phyloP scores from a whole-genome alignment of 2,329 filamentous ascomycete genomes.

The Arthrobotrys iridis region DNA sequence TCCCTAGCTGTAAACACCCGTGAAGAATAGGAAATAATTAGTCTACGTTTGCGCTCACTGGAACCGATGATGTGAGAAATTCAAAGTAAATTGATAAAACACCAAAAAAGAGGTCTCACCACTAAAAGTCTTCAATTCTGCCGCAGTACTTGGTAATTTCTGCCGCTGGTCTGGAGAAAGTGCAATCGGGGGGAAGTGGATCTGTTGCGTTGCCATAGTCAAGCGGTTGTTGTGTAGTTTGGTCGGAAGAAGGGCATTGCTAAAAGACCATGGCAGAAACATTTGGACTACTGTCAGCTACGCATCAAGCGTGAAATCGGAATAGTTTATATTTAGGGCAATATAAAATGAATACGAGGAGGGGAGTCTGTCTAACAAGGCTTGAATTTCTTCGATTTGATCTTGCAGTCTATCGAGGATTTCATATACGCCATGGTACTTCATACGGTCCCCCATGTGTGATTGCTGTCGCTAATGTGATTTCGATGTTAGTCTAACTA shows the following conservation, averaged over 20 bases:
- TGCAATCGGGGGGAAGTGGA: neutral
- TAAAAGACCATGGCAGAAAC: neutral
- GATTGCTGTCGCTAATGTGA: too few relatives aligned
- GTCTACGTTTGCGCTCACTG: too few relatives aligned
- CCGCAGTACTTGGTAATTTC: neutral
- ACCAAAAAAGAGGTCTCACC: neutral
- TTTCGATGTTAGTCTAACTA: too few relatives aligned
- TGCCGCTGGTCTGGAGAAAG: constrained; percentile 4
- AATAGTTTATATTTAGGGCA: neutral
- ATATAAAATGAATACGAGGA: neutral
- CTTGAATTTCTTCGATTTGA: neutral
- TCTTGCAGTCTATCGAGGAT: neutral
- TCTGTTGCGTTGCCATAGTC: neutral
- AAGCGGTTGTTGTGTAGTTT: constrained; percentile 4
- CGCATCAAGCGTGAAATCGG: too few relatives aligned
- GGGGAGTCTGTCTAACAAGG: neutral
- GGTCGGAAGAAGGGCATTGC: neutral
- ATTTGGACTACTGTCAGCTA: too few relatives aligned
- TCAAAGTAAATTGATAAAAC: too few relatives aligned
- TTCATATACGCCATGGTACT: neutral
- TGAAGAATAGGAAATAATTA: neutral
- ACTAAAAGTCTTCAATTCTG: neutral
- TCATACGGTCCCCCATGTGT: neutral
- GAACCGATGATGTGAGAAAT: too few relatives aligned
- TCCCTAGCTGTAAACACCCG: neutral